Base-by-base conservation (phyloP, 2,329 filamentous ascomycete genomes). In the Calonectria fujianensis region DNA sequence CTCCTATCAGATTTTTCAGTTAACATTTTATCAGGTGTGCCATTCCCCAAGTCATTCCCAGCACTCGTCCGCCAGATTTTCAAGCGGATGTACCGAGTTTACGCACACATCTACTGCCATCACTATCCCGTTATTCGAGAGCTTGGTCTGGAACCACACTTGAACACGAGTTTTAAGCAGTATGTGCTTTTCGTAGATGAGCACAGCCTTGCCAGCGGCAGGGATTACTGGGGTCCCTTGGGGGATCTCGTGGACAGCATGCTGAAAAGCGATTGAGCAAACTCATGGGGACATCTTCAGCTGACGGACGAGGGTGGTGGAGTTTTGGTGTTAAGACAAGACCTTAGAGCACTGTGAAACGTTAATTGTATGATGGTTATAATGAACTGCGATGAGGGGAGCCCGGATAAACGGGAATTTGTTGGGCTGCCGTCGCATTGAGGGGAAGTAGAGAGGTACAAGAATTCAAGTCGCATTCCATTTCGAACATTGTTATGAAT, bases 111-210 rank as follows among this genome's bases (percentile, higher is more conserved):
- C 81, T 99, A 99, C 91, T 99, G 97, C 89, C 97, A 99, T 86
- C 97, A 99, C 88, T 99, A 99, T 87, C 96, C 96, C 45, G 96
- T 99, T 79, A 94, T 99, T 80, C 94, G 97, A 74, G 96, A 98
- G 84, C 91, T 99, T 50, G 97, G 97, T 29, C 91, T 99, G 73
- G 97, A 99, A 86, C 96, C 97, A 57, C 97, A 99, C 86, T 91
- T 99, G 78, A 99, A 99, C 87, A 99, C 97, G 18, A 98, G 95
- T 87, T 99, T 99, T 92, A 99, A 99, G 90, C 97, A 99, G 86
- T 99, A 98, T 83, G 97, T 99, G 76, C 91, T 99, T 74, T 99
- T 99, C 86, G 96, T 99, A 80, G 96, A 99, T 85, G 97, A 99
- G 90, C 97, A 98, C 86, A 93, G 92, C 79, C 87, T 99, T 80